phyloP scores from a whole-genome alignment of 1,284 basidiomycete genomes.

The Cerrena zonata region DNA sequence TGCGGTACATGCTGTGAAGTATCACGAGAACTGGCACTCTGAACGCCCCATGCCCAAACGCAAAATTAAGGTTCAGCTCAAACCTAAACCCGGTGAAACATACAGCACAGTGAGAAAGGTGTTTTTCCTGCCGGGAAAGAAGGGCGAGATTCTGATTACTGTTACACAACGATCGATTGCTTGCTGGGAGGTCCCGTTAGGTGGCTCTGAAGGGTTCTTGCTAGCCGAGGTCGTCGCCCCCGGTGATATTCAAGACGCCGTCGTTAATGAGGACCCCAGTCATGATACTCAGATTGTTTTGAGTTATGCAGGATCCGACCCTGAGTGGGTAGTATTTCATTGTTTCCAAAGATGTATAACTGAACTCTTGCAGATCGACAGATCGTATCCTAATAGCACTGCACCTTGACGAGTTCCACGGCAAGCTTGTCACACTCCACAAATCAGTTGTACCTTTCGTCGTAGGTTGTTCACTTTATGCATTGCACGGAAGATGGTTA shows the following conservation, averaged over 20 bases:
- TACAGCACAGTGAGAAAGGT: constrained; percentile 21
- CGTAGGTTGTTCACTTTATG: constrained; percentile 19
- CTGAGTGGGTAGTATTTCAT: background rate
- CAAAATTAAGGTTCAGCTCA: constrained; percentile 24
- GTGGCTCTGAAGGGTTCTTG: constrained; percentile 27
- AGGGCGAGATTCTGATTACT: constrained; percentile 31
- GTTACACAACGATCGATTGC: constrained; percentile 21
- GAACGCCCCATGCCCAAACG: constrained; percentile 20
- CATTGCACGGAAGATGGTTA: constrained; percentile 22
- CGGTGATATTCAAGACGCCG: constrained; percentile 21
- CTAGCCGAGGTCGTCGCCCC: constrained; percentile 24
- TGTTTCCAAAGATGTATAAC: background rate
- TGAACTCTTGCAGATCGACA: background rate
- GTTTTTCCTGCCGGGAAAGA: constrained; percentile 28
- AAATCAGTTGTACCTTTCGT: constrained; percentile 15
- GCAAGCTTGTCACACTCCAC: constrained; percentile 17
- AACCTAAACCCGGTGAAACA: too few species aligned
- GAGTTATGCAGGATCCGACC: constrained; percentile 1
- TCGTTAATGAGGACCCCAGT: constrained; percentile 29
- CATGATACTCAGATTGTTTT: constrained; percentile 25
- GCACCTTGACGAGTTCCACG: constrained; percentile 26
- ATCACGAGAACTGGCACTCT: constrained; percentile 35
- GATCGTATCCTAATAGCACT: constrained; percentile 9
- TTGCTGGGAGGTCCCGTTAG: constrained; percentile 35
- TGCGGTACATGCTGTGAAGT: constrained; percentile 30